A percentile compares a stretch with the other conserved stretches of the same genome.
Evolutionary conservation across 1,284 basidiomycete genomes (phyloP).

Genomic region (Malassezia globosa): DNA sequence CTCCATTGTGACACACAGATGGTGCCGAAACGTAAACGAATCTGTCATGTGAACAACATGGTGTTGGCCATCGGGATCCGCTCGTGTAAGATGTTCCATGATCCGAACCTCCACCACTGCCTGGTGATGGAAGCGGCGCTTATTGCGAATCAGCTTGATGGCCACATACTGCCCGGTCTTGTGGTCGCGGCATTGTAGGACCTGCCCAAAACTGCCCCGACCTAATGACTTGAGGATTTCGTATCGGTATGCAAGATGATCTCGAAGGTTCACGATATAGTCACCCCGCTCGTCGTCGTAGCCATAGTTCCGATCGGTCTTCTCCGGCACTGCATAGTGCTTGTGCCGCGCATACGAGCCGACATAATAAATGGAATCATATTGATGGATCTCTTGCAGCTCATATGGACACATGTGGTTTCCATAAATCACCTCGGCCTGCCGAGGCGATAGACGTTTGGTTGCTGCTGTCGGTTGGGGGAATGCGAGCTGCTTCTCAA

Average conservation of each 20-base stretch:
- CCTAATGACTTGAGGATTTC: slow-evolving; percentile 84
- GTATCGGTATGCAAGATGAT: slow-evolving; percentile 92
- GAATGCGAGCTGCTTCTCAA: slow-evolving; percentile 81
- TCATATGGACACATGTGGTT: slow-evolving; percentile 57
- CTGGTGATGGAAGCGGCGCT: slow-evolving; percentile 97
- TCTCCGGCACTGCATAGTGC: slow-evolving; percentile 51
- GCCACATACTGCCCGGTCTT: slow-evolving; percentile 91
- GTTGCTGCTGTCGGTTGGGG: slow-evolving; percentile 73
- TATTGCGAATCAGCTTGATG: slow-evolving; percentile 98
- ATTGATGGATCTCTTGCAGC: slow-evolving; percentile 80
- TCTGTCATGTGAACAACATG: slow-evolving; percentile 98
- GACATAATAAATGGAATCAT: slow-evolving; percentile 69
- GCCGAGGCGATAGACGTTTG: slow-evolving; percentile 58
- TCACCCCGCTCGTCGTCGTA: slow-evolving; percentile 98
- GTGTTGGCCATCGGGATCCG: slow-evolving; percentile 93
- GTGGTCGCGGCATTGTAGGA: slow-evolving; percentile 89
- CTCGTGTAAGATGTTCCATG: slow-evolving; percentile 85
- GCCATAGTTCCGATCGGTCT: slow-evolving; percentile 75
- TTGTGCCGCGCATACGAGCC: slow-evolving; percentile 51
- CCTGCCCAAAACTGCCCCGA: slow-evolving; percentile 97
- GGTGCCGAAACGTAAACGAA: slow-evolving; percentile 93
- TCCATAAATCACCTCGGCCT: slow-evolving; percentile 48
- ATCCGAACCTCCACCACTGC: slow-evolving; percentile 98
- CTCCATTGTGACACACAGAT: slow-evolving; percentile 97
- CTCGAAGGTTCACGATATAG: slow-evolving; percentile 76